Evolutionary conservation across 495 filamentous ascomycete genomes (phyloP), one percentile per base, ranked within the genome.

Genomic region (Aspergillus asperescens): DNA sequence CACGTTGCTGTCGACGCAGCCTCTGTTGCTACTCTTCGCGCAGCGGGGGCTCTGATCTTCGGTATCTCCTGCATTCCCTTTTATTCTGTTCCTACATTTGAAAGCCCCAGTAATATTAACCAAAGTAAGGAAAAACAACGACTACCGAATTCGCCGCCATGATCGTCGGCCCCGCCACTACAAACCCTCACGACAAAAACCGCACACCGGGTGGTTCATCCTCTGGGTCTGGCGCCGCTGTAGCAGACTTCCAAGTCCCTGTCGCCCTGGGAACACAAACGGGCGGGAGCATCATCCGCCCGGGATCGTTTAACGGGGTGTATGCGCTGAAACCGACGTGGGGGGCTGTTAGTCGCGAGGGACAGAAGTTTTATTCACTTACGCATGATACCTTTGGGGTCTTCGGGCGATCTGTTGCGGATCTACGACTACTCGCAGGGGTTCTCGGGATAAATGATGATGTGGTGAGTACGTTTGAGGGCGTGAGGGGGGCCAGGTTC

Each of bases 251-350:
- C 20, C 56, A 59, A 7, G 47, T 59, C 3, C 56, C 51, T 1
- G 5, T 55, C 19, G 51, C 56, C 0, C 46, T 59, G 7, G 56
- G 51, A 4, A 55, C 56, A 9, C 56, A 59, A 15, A 59, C 51
- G 1, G 56, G 56, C 5, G 56, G 56, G 76, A 69, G 76, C 28
- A 59, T 29, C 1, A 72, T 76, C 37, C 72, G 78, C 1, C 81
- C 81, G 1, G 79, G 60, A 4, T 79, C 76, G 0, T 82, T 74
- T 60, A 78, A 77, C 47, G 77, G 78, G 24, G 68, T 77, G 15
- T 81, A 74, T 52, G 76, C 69, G 3, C 58, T 82, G 22, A 84
- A 83, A 57, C 81, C 79, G 23, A 84, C 80, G 0, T 78, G 75
- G 73, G 74, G 71, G 34, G 61, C 75, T 0, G 74, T 83, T 22